Base-by-base conservation (phyloP, 176 grass and related monocot genomes). In the Typha latifolia region DNA sequence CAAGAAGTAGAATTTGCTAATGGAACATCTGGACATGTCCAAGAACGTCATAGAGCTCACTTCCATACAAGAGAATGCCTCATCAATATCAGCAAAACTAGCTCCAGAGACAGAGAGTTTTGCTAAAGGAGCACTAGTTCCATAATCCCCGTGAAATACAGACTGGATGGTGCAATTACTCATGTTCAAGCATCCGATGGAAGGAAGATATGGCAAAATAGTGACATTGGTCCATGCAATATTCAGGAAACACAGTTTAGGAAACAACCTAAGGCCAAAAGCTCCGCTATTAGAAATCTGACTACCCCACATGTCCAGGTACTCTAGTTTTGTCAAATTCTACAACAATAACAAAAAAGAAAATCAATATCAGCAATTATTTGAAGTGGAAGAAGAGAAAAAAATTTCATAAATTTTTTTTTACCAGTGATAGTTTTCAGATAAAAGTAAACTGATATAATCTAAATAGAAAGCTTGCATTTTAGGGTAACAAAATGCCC, bases 261-360 rank as follows among this genome's bases (percentile, higher is more conserved):
- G 72, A 84, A 90, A 97, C 11, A 29, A 65, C 21, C 77, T 59
- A 62, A 97, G 79, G 34, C 72, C 29, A 52, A 69, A 69, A 79
- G 79, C 80, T 82, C 93, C 93, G 51, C 73, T 68, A 49, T 89
- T 81, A 52, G 83, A 78, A 66, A 77, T 78, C 82, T 80, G 74
- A 74, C 83, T 92, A 69, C 89, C 85, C 93, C 93, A 92, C 70
- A 97, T 62, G 82, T 97, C 88, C 82, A 97, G 79, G 56, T 92
- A 69, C 61, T 97, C 83, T 4, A 97, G 85, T 16, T n/a, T 62
- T 76, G 72, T 86, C 63, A 97, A 68, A 72, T 86, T 85, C 93
- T 97, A 63, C 32, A 86, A 51, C 13, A 82, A 26, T 1, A 26
- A 26, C 24, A 26, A 26, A 26, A 26, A 26, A 26, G 4, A 37